Base-by-base conservation (phyloP, 306 rosid genomes). In the Glycyrrhiza uralensis region DNA sequence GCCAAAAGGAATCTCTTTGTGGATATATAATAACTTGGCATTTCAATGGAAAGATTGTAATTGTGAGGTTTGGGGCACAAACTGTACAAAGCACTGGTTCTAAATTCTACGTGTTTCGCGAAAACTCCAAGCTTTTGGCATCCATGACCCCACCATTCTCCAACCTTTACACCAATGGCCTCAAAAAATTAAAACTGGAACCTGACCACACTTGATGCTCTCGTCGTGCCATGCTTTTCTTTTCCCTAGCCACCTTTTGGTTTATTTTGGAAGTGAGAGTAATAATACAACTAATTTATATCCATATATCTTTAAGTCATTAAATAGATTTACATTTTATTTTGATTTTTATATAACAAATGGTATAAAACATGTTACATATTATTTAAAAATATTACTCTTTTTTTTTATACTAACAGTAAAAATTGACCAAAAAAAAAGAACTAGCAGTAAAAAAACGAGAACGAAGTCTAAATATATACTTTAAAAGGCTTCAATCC, bases 131-230 rank as follows among this genome's bases (percentile, higher is more conserved):
- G 23, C 66, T 49, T 23, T 72, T 15, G 22, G 59, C 28, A 70
- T 19, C 62, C 39, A 29, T 29, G 35, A 30, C 71, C 74, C 75
- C 59, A 66, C 81, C 76, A 39, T 57, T 35, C n/a, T 47, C 12
- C 54, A 38, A 55, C 44, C 29, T 30, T 29, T 19, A 19, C 24
- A 45, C 7, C 7, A 6, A 18, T 57, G 14, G 12, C 35, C 58
- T 3, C 47, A 12, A 7, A 54, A 22, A 9, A 1, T 22, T 29
- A 30, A 4, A 50, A 32, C 36, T 3, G 20, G 4, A 67, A 9
- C 7, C 42, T 11, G 35, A 38, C 51, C 39, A 14, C 52, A 23
- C 41, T 54, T 4, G 52, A 54, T 24, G 41, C 54, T 70, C 6
- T n/a, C n/a, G n/a, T 36, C 15, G 1, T 52, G 44, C 17, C 24